Evolutionary conservation across 768 basidiomycete species (phyloP), one percentile per base, ranked within the genome.

Genomic region (Termitomyces sp.): DNA sequence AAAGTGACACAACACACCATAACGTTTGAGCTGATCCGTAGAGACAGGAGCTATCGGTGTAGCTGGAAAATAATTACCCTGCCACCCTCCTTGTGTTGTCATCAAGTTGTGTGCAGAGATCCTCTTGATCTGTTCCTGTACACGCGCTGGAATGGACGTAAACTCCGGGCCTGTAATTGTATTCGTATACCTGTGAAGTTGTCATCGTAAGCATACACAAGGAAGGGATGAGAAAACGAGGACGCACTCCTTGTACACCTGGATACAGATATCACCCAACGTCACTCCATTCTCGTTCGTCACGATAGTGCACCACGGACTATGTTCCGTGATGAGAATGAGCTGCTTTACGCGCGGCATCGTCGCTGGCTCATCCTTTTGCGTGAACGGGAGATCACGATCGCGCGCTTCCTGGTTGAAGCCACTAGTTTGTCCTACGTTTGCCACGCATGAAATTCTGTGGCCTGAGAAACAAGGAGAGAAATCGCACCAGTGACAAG

Each of bases 251-350:
- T 84, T 85, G 77, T 82, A 90, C 44, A 93, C 71, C n/a, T 78
- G 71, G 4, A 77, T 75, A 63, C 85, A 89, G n/a, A 93, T 78
- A 66, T 94, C 90, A 17, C 79, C 80, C 59, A 89, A 78, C 2
- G 90, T 92, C 17, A 94, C 89, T 0, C 91, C 91, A 0, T 73
- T 71, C 16, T 85, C 82, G 65, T 87, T 92, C 69, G 78, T 83
- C 49, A 90, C 78, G 55, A 83, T 83, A 7, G 87, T 89, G 67
- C 87, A 89, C 91, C 91, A 93, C 1, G 92, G 91, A 43, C 82
- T 86, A 42, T 78, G 73, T 45, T 75, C 68, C 12, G 81, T 81
- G 62, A 87, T 82, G 56, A 88, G 73, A 53, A 82, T 79, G 56
- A 87, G 73, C 56, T 85, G 79, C 19, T 71, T 71, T 25, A 86